These are phyloP conservation scores for Cystobasidiaceae sp. DNA, from an alignment of 1,284 basidiomycete species.

Conservation along the genomic window DNA sequence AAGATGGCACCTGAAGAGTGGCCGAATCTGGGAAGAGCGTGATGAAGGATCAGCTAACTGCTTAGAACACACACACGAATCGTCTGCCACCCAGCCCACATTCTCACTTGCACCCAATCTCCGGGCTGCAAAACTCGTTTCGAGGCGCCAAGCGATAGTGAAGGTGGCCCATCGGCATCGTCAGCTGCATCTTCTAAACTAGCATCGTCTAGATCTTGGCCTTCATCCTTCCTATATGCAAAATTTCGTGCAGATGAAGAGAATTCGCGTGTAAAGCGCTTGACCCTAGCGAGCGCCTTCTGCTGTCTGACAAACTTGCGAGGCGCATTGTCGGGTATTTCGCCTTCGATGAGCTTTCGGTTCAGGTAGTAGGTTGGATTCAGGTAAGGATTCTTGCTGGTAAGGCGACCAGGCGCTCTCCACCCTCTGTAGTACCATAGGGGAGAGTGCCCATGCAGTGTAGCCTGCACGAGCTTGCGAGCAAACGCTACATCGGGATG, in stretches of 20 bases:
- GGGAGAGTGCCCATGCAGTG: constrained; percentile 20
- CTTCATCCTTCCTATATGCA: neutral
- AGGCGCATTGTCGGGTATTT: neutral
- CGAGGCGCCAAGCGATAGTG: neutral
- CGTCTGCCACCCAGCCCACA: neutral
- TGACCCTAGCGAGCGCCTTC: neutral
- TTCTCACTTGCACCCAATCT: constrained; percentile 22
- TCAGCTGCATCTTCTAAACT: constrained; percentile 12
- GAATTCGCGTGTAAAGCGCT: neutral
- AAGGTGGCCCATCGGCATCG: constrained; percentile 4
- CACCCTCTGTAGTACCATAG: constrained; percentile 15
- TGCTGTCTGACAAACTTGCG: neutral
- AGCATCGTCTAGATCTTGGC: neutral
- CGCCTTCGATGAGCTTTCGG: neutral
- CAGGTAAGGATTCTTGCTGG: constrained; percentile 13
- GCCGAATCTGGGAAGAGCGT: constrained; percentile 1
- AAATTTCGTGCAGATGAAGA: neutral
- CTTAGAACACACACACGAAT: neutral
- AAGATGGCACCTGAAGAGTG: constrained; percentile 19
- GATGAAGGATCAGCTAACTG: neutral
- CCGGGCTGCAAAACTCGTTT: constrained; percentile 19
- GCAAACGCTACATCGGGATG: constrained; percentile 13
- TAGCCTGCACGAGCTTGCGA: neutral
- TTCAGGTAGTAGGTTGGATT: constrained; percentile 10
- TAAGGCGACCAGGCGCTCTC: neutral